Base-by-base conservation (phyloP, 768 basidiomycete species). In the Russula griseocarnosa region DNA sequence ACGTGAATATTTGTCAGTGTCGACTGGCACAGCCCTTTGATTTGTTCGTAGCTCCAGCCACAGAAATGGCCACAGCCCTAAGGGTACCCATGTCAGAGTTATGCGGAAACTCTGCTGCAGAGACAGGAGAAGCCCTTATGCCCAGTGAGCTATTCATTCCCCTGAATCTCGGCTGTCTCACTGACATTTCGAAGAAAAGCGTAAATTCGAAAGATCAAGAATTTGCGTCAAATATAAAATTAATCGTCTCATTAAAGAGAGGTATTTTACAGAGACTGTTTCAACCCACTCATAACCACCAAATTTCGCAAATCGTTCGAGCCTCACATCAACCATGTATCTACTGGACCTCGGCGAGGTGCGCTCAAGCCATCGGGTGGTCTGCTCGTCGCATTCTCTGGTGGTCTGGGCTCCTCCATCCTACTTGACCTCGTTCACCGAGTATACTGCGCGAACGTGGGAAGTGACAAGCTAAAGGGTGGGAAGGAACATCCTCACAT, bases 141-240 rank as follows among this genome's bases (percentile, higher is more conserved):
- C 78, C 79, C 68, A 82, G 89, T 89, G 73, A 74, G 86, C 73
- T 2, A 5, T 1, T 32, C 26, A 40, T 3, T 20, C 28, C 5
- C 24, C 28, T 24, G 20, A 24, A 49, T 46, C 22, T 47, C 49
- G 3, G 7, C 18, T 11, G 13, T 22, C 26, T 52, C 3, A 28
- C 46, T 55, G 32, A 61, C 4, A 1, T n/a, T 46, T 56, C 36
- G 36, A 52, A 92, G 90, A 82, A 36, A 83, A 85, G 28, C 75
- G 77, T 57, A 90, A 83, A 70, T 88, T 83, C 69, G 87, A 88
- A 71, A 85, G 83, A 73, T 80, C 84, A 3, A 86, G 78, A 63
- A 71, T 74, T 14, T 93, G 90, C 68, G 79, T 90, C n/a, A 87
- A 86, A 69, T 93, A 91, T 74, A 92, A 90, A 72, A 76, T 74